These are phyloP conservation scores for Zostera marina DNA, from an alignment of 116 monocot genomes.

Conservation along the genomic window DNA sequence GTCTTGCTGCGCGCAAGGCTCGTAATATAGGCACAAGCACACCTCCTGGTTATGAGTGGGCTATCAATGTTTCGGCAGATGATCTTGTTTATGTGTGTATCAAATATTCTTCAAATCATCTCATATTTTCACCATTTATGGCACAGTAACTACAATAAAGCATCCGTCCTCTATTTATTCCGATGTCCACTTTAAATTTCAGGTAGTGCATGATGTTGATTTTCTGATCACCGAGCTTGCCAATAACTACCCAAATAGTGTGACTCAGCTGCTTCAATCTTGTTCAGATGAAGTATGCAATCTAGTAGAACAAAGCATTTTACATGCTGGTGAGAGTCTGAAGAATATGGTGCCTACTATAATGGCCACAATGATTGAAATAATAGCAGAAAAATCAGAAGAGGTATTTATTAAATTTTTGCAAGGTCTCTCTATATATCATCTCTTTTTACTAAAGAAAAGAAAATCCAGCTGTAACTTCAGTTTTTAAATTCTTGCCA, in stretches of 20 bases:
- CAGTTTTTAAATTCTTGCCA: too few relatives aligned
- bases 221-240: constrained; percentile 39
- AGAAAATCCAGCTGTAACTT: too few relatives aligned
- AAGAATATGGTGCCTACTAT: constrained; percentile 35
- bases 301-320: constrained; percentile 59
- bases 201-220: constrained; percentile 83
- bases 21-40: constrained; percentile 9
- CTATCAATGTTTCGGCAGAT: constrained; percentile 43
- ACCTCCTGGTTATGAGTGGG: constrained; percentile 42
- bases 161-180: too few relatives aligned
- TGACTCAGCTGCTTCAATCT: constrained; percentile 38
- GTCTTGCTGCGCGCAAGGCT: constrained; percentile 50
- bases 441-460: too few relatives aligned
- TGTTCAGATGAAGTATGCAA: constrained; percentile 53
- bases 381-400: constrained; percentile 58
- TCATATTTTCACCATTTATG: too few relatives aligned
- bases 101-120: neutral
- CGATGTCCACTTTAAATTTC: neutral
- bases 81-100: constrained; percentile 81
- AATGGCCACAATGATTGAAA: constrained; percentile 54
- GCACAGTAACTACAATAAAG: too few relatives aligned
- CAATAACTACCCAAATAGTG: constrained; percentile 30
- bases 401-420: constrained; percentile 32
- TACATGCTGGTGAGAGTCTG: constrained; percentile 41
- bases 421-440: too few relatives aligned